phyloP scores from a whole-genome alignment of 192 early-diverging fungal genomes.

The Backusella tuberculispora region DNA sequence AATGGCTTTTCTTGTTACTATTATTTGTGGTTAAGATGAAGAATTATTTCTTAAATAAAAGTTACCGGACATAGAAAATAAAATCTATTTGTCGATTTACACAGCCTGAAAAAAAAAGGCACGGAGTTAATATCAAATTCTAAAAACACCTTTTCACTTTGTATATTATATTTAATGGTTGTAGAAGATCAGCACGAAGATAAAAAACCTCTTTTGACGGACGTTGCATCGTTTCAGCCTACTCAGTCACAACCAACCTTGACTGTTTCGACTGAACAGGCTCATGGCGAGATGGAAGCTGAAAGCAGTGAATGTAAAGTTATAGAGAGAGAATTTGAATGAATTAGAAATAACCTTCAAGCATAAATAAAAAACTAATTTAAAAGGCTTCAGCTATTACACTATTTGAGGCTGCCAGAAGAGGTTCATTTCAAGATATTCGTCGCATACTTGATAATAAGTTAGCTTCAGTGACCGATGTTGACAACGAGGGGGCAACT shows the following conservation, averaged over 20 bases:
- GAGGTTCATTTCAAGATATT: conserved; percentile 63
- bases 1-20: no score
- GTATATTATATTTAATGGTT: neutral
- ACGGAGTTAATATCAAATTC: no score
- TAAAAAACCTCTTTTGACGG: conserved; percentile 4
- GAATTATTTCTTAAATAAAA: no score
- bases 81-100: no score
- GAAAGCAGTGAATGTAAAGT: conserved; percentile 12
- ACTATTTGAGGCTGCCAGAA: conserved; percentile 75
- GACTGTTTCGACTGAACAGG: neutral
- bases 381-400: conserved; percentile 18
- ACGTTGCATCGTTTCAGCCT: conserved; percentile 6
- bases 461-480: conserved; percentile 49
- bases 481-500: conserved; percentile 72
- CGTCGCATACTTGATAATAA: conserved; percentile 60
- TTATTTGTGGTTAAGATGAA: no score
- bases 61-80: no score
- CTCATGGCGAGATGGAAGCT: neutral
- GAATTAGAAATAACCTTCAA: neutral
- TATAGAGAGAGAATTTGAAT: neutral
- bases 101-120: no score
- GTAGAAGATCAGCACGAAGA: neutral
- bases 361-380: neutral
- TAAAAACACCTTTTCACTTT: neutral
- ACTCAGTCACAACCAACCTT: neutral